Base-by-base conservation (phyloP, 1,139 yeast species). In the Yamadazyma oceani region DNA sequence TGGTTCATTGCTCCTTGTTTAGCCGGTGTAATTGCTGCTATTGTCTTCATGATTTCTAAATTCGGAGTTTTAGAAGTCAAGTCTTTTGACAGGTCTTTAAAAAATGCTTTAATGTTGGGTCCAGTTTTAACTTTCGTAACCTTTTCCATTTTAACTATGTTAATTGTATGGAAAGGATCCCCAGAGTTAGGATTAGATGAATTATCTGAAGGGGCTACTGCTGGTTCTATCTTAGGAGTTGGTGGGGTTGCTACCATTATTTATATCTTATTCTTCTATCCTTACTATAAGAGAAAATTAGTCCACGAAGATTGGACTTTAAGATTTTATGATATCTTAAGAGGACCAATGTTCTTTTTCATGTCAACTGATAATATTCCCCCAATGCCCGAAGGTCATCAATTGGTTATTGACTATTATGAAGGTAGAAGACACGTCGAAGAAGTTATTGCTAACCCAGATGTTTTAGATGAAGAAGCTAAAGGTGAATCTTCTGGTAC, bases 1-100 rank as follows among this genome's bases (percentile, higher is more conserved):
- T 84, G 92, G 90, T 81, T 82, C 54, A 79, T 84, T 62, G 89
- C 92, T 11, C 92, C 94, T n/a, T 58, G 70, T 14, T 65, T 84
- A 45, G 84, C 90, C 14, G 90, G 89, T 49, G 51, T 58, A 24
- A 75, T 85, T 49, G 81, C 87, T 3, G 60, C 85, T 4, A 62
- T 75, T 33, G 60, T 79, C 39, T 84, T 82, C 58, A 60, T 81
- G 43, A 59, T 78, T 38, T 74, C 84, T 41, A 85, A 84, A 59
- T 81, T 55, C 51, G 51, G 59, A 36, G 85, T 84, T 23, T 69
- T 84, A 53, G 88, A 83, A 55, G 59, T 82, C 44, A 78, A 78
- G 51, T 55, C 70, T 40, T 51, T 58, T 33, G 50, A 50, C 24
- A 60, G 63, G 19, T 64, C 80, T 4, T 55, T 80, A 31, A 66